Evolutionary conservation across 192 early-diverging fungal species (phyloP).

Genomic region (Backusella tarrabulga): DNA sequence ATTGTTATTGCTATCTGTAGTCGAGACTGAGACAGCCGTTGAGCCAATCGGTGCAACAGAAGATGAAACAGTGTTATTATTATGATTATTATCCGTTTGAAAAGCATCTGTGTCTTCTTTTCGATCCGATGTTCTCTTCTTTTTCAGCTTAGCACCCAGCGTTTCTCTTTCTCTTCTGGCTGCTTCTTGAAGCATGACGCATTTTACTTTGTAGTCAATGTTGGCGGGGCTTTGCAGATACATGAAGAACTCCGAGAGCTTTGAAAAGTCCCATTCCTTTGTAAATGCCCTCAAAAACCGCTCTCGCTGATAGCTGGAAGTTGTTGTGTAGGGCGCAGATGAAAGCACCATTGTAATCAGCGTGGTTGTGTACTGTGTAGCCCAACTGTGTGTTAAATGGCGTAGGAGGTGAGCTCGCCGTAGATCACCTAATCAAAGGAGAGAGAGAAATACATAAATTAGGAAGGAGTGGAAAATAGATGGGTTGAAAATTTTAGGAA

Average conservation of each 20-base stretch:
- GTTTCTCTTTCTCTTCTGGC: constrained; percentile 35
- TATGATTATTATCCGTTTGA: background rate
- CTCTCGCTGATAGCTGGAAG: constrained; percentile 24
- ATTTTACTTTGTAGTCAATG: constrained; percentile 42
- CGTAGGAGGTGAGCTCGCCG: constrained; percentile 45
- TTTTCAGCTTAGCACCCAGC: constrained; percentile 24
- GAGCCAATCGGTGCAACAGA: background rate
- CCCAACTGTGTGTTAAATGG: constrained; percentile 52
- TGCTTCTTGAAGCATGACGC: constrained; percentile 41
- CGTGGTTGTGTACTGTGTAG: constrained; percentile 50
- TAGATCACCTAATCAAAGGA: constrained; percentile 38
- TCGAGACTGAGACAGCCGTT: background rate
- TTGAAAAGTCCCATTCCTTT: constrained; percentile 64
- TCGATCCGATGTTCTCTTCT: constrained; percentile 12
- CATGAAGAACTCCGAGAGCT: constrained; percentile 62
- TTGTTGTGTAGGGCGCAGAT: constrained; percentile 30
- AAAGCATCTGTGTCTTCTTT: background rate
- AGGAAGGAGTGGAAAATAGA: background rate
- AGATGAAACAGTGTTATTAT: background rate
- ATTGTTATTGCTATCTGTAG: background rate
- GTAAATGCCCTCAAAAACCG: constrained; percentile 55
- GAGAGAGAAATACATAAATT: background rate
- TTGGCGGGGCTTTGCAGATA: constrained; percentile 53
- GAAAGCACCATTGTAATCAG: constrained; percentile 48
- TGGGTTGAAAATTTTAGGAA: background rate